phyloP scores from a whole-genome alignment of 2,329 filamentous ascomycete genomes.

The Verticillium dahliae region DNA sequence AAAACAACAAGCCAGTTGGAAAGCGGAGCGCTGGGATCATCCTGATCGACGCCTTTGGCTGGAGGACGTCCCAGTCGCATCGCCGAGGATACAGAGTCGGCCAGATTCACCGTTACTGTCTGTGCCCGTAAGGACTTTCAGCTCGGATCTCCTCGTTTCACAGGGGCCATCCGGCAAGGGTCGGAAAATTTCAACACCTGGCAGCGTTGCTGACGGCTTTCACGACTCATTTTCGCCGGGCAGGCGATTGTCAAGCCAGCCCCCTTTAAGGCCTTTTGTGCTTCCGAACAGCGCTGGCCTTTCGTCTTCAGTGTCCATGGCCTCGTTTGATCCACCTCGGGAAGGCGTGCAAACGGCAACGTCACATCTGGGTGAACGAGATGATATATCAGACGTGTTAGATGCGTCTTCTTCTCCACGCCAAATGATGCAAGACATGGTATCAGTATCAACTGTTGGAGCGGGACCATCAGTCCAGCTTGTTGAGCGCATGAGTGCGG shows the following conservation, averaged over 20 bases:
- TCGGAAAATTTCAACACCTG: slow-evolving; percentile 41
- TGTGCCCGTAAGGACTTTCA: slow-evolving; percentile 42
- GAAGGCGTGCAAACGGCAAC: slow-evolving; percentile 32
- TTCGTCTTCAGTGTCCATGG: slow-evolving; percentile 33
- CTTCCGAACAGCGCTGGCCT: slow-evolving; percentile 29
- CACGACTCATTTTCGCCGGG: slow-evolving; percentile 30
- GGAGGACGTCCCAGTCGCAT: slow-evolving; percentile 38
- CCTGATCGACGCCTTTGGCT: slow-evolving; percentile 42
- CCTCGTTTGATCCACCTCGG: slow-evolving; percentile 34
- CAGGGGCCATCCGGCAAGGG: slow-evolving; percentile 20
- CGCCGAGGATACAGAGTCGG: slow-evolving; percentile 39
- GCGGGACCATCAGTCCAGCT: slow-evolving; percentile 91
- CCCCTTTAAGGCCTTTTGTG: slow-evolving; percentile 32
- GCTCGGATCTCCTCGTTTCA: slow-evolving; percentile 41
- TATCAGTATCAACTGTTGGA: slow-evolving; percentile 82
- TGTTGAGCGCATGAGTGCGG: slow-evolving; percentile 91
- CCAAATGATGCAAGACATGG: slow-evolving; percentile 72
- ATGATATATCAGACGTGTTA: slow-evolving; percentile 44
- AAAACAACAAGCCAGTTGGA: slow-evolving; percentile 38
- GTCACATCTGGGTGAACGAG: slow-evolving; percentile 36
- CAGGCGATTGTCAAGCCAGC: slow-evolving; percentile 45
- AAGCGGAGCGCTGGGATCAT: slow-evolving; percentile 28
- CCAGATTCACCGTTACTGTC: slow-evolving; percentile 49
- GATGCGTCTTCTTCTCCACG: slow-evolving; percentile 55
- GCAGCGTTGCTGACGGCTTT: slow-evolving; percentile 37